Percentiles rank a stretch among this genome's conserved stretches.
Evolutionary conservation across 1,284 basidiomycete genomes (phyloP).

Genomic region (Exsudoporus floridanus): DNA sequence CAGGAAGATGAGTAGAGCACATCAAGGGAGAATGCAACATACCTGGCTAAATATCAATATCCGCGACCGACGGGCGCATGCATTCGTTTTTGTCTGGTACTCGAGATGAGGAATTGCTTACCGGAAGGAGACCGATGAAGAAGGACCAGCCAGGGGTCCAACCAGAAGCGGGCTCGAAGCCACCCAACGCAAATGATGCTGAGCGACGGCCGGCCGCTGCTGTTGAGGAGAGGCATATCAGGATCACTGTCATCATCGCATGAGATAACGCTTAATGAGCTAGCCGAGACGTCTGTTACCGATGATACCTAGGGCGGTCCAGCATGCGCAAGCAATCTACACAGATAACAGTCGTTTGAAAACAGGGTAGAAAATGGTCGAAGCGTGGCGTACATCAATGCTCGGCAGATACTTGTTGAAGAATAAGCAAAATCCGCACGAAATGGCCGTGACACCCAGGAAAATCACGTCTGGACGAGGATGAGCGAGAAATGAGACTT

Average conservation of each 20-base stretch:
- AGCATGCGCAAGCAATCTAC: slow-evolving; percentile 51
- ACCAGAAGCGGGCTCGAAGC: slow-evolving; percentile 52
- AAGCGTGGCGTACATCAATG: slow-evolving; percentile 44
- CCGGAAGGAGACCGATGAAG: slow-evolving; percentile 55
- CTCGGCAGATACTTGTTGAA: slow-evolving; percentile 46
- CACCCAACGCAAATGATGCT: slow-evolving; percentile 46
- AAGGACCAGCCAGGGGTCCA: slow-evolving; percentile 60
- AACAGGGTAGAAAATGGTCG: background rate
- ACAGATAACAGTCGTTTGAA: background rate
- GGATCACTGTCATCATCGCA: slow-evolving; percentile 38
- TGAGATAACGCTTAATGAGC: slow-evolving; percentile 1
- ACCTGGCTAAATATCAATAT: slow-evolving; percentile 39
- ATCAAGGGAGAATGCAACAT: slow-evolving; percentile 5
- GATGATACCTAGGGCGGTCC: slow-evolving; percentile 53
- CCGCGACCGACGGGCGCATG: background rate
- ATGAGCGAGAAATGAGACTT: slow-evolving; percentile 1
- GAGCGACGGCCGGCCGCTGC: slow-evolving; percentile 49
- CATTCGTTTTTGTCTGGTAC: background rate
- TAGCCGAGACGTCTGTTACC: slow-evolving; percentile 29
- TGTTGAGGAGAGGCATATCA: slow-evolving; percentile 49
- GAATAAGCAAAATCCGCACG: slow-evolving; percentile 48
- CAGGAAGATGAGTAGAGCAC: background rate
- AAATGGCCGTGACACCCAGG: slow-evolving; percentile 43
- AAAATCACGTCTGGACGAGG: slow-evolving; percentile 48
- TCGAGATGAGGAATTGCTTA: slow-evolving; percentile 28